Conservation (phyloP, 345 rosid species). For the Psidium friedrichsthalianum region DNA sequence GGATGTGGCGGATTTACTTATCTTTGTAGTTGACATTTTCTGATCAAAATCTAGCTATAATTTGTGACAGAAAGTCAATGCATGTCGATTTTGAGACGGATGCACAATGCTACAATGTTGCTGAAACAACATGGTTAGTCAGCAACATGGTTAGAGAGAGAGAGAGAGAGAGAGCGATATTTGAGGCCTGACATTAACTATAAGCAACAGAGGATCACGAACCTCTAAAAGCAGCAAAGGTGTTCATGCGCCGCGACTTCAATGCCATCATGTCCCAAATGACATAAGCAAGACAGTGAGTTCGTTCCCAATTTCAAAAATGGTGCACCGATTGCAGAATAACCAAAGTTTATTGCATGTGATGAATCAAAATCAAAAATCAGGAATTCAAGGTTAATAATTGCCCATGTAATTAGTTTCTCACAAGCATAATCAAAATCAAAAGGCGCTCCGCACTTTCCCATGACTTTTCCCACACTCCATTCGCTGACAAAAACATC, state of each 20-base stretch:
- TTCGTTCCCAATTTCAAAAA: neutral
- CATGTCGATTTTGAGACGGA: fast-evolving
- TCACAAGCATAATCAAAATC: neutral
- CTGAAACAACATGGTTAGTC: too few species aligned
- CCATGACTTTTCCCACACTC: neutral
- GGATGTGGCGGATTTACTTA: fast-evolving
- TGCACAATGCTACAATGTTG: too few species aligned
- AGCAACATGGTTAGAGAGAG: too few species aligned
- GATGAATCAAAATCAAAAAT: neutral
- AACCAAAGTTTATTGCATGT: too few species aligned
- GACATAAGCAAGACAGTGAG: neutral
- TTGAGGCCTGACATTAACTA: fast-evolving
- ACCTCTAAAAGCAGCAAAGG: fast-evolving
- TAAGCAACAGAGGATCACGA: fast-evolving
- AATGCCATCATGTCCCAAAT: fast-evolving
- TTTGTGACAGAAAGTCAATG: neutral
- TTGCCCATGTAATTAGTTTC: too few species aligned
- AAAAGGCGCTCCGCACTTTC: neutral
- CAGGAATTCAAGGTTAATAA: neutral
- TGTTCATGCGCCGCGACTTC: fast-evolving
- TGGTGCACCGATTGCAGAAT: neutral
- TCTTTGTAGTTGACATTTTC: neutral
- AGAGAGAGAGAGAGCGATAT: neutral
- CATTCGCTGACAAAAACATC: neutral
- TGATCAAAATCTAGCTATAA: fast-evolving